Conservation (phyloP, 257 asterid genomes). For the Osmanthus fragrans region DNA sequence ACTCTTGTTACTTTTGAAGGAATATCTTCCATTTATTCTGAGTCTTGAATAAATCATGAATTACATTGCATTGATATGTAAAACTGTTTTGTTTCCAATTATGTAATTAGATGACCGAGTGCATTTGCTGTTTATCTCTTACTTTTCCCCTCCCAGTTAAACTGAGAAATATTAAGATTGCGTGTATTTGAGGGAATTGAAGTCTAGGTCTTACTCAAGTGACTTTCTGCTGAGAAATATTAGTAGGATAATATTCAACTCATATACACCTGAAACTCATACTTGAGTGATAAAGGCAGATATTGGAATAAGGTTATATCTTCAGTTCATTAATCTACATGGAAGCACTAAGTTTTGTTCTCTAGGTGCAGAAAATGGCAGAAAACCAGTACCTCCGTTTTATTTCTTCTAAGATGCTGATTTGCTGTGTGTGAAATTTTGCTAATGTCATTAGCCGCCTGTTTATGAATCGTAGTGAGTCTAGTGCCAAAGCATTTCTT, state of each 20-base stretch:
- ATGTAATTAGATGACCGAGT: not conserved
- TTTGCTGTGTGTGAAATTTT: not conserved
- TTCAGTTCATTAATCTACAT: not conserved
- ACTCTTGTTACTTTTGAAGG: not conserved
- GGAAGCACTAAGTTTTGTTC: not conserved
- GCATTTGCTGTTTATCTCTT: not conserved
- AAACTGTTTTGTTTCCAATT: not conserved
- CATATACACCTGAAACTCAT: not conserved
- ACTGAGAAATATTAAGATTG: not conserved
- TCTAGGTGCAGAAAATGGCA: not conserved
- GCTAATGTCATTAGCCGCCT: not conserved
- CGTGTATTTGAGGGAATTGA: not conserved
- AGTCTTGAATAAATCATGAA: not conserved
- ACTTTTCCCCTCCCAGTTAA: not conserved
- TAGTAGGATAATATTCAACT: not conserved
- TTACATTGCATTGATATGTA: not conserved
- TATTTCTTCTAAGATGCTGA: too few species aligned
- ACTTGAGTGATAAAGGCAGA: not conserved
- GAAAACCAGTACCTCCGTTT: too few species aligned
- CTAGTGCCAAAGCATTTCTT: not conserved
- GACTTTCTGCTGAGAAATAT: not conserved
- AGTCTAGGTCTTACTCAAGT: not conserved
- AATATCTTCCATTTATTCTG: not conserved
- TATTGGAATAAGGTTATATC: not conserved
- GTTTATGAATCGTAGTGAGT: not conserved